A percentile compares a stretch with the other conserved stretches of the same genome.
Evolutionary conservation across 2,329 filamentous ascomycete genomes (phyloP).

Genomic region (Colletotrichum gloeosporioides): DNA sequence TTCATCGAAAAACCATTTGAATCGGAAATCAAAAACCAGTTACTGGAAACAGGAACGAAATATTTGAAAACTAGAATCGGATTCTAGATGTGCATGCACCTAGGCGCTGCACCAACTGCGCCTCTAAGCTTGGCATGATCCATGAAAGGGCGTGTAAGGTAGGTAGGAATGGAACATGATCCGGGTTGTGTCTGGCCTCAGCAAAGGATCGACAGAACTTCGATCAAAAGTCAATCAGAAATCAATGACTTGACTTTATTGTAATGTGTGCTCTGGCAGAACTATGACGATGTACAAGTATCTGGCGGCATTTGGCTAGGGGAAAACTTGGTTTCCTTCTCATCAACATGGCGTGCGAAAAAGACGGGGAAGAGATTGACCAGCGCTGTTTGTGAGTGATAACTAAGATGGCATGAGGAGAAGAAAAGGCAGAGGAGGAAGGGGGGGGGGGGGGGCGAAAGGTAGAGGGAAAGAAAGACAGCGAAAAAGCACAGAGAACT

Average conservation of each 20-base stretch:
- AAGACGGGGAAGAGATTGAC: neutral
- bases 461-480: neutral
- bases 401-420: neutral
- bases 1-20: neutral
- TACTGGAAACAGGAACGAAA: accelerated
- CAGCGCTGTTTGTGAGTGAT: neutral
- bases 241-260: neutral
- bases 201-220: too few species aligned
- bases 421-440: neutral
- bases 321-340: too few species aligned
- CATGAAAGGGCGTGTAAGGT: neutral
- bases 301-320: accelerated
- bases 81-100: neutral
- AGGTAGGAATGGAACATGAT: neutral
- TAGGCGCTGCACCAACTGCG: accelerated
- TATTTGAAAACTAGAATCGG: neutral
- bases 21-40: accelerated
- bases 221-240: neutral
- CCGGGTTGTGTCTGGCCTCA: neutral
- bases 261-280: neutral
- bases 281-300: neutral
- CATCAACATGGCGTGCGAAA: too few species aligned
- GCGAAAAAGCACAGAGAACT: neutral
- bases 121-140: accelerated
- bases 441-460: accelerated